Conservation (phyloP, 768 basidiomycete genomes). For the Ramaria sp. region DNA sequence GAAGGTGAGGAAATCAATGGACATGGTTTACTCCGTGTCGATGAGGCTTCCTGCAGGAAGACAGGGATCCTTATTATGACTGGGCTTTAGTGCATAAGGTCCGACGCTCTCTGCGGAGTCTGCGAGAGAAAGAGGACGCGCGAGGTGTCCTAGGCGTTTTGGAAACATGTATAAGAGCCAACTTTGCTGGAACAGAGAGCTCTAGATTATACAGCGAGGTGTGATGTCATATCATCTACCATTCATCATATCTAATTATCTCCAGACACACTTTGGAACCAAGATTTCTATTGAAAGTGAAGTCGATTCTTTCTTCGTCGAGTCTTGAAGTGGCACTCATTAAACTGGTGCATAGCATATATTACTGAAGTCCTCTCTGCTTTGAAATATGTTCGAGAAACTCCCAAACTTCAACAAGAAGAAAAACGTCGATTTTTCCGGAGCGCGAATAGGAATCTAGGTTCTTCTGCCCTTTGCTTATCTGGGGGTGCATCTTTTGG, state of each 20-base stretch:
- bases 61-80: constrained; percentile 88
- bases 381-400: constrained; percentile 64
- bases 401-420: constrained; percentile 62
- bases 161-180: constrained; percentile 81
- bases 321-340: neutral
- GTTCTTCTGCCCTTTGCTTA: constrained; percentile 84
- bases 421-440: constrained; percentile 93
- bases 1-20: constrained; percentile 17
- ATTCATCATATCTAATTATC: constrained; percentile 11
- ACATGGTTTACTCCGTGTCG: neutral
- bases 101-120: constrained; percentile 53
- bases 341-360: constrained; percentile 42
- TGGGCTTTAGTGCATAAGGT: constrained; percentile 77
- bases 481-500: constrained; percentile 96
- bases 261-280: constrained; percentile 85
- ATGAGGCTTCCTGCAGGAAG: constrained; percentile 20
- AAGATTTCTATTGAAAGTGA: constrained; percentile 82
- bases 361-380: constrained; percentile 68
- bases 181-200: constrained; percentile 91
- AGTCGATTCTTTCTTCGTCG: neutral
- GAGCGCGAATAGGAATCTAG: constrained; percentile 79
- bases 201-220: constrained; percentile 82
- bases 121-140: constrained; percentile 71
- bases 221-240: constrained; percentile 11
- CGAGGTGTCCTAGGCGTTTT: constrained; percentile 82